Conservation (phyloP, 805 yeast genomes). For the Candida manassasensis region DNA sequence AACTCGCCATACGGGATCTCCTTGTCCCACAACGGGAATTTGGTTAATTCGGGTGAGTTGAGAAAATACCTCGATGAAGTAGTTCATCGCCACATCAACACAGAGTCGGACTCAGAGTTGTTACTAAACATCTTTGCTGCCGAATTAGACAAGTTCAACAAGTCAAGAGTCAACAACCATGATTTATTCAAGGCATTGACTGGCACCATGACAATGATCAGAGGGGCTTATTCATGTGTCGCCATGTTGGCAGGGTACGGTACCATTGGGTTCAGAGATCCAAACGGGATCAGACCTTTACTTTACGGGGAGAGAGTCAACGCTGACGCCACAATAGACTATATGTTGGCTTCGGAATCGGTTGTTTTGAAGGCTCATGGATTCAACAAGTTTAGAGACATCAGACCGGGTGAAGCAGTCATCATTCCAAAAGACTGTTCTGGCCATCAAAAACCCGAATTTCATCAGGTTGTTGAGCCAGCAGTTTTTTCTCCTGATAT, state of each 20-base stretch:
- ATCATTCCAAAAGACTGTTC: conserved; percentile 72
- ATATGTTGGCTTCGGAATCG: conserved; percentile 93
- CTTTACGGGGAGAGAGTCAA: conserved; percentile 77
- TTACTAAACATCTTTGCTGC: conserved; percentile 86
- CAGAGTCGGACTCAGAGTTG: conserved; percentile 93
- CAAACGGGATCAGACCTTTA: conserved; percentile 92
- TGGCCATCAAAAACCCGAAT: conserved; percentile 57
- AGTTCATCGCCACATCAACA: conserved; percentile 95
- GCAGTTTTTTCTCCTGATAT: conserved; percentile 87
- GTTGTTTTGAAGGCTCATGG: conserved; percentile 93
- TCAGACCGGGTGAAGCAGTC: conserved; percentile 94
- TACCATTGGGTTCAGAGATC: conserved; percentile 92
- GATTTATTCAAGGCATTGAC: conserved; percentile 84
- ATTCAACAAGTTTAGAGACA: conserved; percentile 71
- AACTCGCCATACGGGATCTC: conserved; percentile 94
- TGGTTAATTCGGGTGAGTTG: conserved; percentile 80
- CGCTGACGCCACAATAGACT: conserved; percentile 67
- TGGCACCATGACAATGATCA: conserved; percentile 73
- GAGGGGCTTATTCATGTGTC: conserved; percentile 97
- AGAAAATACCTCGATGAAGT: conserved; percentile 80
- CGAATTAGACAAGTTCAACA: conserved; percentile 85
- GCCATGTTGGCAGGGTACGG: conserved; percentile 97
- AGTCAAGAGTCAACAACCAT: conserved; percentile 84
- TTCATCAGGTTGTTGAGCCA: conserved; percentile 78
- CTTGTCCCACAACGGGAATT: conserved; percentile 89